A percentile compares a stretch with the other conserved stretches of the same genome.
These are phyloP conservation scores for Sphagnurus paluster DNA, from an alignment of 1,284 basidiomycete species.

Conservation along the genomic window DNA sequence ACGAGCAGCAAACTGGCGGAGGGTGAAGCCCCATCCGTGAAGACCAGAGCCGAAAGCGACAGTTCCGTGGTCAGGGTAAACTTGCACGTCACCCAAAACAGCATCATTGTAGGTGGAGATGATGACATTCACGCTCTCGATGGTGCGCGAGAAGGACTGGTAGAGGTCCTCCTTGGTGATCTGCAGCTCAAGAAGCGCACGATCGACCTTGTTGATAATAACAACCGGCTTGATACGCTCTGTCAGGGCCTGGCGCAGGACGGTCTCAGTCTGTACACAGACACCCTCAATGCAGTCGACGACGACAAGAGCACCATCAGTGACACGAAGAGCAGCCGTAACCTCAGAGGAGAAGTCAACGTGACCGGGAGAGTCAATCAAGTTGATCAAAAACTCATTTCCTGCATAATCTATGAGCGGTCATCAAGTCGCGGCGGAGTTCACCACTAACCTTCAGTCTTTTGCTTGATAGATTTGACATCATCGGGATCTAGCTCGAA, in stretches of 20 bases:
- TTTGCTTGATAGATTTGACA: constrained; percentile 84
- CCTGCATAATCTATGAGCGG: constrained; percentile 47
- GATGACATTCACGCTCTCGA: constrained; percentile 99
- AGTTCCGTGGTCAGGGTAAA: constrained; percentile 98
- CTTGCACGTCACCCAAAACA: constrained; percentile 96
- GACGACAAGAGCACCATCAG: constrained; percentile 97
- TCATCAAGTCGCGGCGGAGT: constrained; percentile 10
- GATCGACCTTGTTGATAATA: constrained; percentile 99
- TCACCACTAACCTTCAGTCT: constrained; percentile 63
- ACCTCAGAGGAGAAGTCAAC: constrained; percentile 99
- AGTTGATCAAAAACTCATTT: constrained; percentile 98
- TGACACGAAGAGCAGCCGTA: constrained; percentile 99
- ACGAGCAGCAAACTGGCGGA: constrained; percentile 94
- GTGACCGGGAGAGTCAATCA: constrained; percentile 99
- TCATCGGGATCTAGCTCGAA: constrained; percentile 96
- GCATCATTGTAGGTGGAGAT: constrained; percentile 97
- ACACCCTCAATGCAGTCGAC: constrained; percentile 99
- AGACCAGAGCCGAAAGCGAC: constrained; percentile 99
- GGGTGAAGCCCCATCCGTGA: constrained; percentile 99
- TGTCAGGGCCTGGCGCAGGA: constrained; percentile 94
- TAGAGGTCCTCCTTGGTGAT: constrained; percentile 96
- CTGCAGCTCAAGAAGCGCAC: constrained; percentile 98
- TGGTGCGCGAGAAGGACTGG: constrained; percentile 97
- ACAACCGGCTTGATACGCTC: constrained; percentile 99
- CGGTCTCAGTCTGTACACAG: constrained; percentile 99